phyloP scores from a whole-genome alignment of 495 filamentous ascomycete species.

The Penicillium arizonense region DNA sequence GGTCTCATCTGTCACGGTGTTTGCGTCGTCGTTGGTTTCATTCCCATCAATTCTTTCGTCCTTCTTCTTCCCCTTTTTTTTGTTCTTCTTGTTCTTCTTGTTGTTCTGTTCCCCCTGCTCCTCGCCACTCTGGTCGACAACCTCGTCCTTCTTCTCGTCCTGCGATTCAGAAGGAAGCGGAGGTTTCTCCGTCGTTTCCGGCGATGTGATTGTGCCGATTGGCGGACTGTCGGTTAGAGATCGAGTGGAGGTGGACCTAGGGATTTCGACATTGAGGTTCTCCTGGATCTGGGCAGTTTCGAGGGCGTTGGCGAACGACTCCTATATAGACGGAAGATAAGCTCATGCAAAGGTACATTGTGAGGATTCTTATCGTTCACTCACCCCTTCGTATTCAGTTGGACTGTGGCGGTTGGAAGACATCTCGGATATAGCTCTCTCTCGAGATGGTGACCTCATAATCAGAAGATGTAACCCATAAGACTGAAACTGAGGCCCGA shows the following conservation, averaged over 20 bases:
- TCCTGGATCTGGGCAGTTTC: slow-evolving; percentile 45
- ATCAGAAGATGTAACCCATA: slow-evolving; percentile 23
- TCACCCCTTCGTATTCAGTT: slow-evolving; percentile 49
- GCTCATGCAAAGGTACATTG: background rate
- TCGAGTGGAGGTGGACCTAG: slow-evolving; percentile 37
- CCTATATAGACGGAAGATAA: slow-evolving; percentile 42
- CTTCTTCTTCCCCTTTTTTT: background rate
- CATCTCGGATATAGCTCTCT: slow-evolving; percentile 23
- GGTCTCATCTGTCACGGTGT: slow-evolving; percentile 5
- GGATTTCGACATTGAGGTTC: slow-evolving; percentile 34
- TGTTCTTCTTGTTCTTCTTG: slow-evolving; percentile 8
- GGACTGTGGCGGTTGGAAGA: slow-evolving; percentile 42
- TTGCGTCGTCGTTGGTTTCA: slow-evolving; percentile 10
- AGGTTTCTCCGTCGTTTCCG: slow-evolving; percentile 37
- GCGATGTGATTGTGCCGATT: slow-evolving; percentile 35
- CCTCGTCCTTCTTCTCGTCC: slow-evolving; percentile 26
- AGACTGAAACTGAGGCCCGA: slow-evolving; percentile 11
- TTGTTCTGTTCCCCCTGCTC: slow-evolving; percentile 18
- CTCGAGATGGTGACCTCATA: slow-evolving; percentile 14
- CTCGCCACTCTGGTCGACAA: slow-evolving; percentile 23
- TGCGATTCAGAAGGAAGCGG: slow-evolving; percentile 30
- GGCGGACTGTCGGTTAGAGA: slow-evolving; percentile 51
- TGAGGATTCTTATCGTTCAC: slow-evolving; percentile 7
- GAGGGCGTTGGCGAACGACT: slow-evolving; percentile 75
- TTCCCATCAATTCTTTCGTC: background rate